Conservation (phyloP, 306 rosid genomes). For the Carpinus fangiana region DNA sequence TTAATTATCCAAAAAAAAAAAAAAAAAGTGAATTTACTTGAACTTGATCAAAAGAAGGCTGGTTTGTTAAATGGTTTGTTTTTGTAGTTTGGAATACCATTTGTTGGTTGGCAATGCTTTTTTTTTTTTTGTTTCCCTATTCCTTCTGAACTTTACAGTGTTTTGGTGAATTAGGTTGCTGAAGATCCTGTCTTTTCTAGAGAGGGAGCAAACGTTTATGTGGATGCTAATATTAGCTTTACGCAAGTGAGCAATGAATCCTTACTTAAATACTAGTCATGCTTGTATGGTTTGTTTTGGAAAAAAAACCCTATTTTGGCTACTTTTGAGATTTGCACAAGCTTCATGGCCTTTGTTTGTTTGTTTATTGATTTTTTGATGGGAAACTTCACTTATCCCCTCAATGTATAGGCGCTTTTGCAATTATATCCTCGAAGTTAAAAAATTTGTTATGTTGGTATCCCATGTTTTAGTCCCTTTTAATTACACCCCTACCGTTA, state of each 20-base stretch:
- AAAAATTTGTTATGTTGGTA: too few species aligned
- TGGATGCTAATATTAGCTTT: slow-evolving; percentile 89
- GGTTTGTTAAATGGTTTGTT: not conserved
- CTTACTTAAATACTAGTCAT: slow-evolving; percentile 11
- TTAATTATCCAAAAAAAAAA: too few species aligned
- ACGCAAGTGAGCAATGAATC: slow-evolving; percentile 66
- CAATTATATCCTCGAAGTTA: too few species aligned
- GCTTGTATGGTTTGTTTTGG: not conserved
- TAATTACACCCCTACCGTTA: too few species aligned
- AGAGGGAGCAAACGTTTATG: slow-evolving; percentile 89
- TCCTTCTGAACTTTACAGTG: slow-evolving; percentile 27
- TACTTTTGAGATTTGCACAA: not conserved
- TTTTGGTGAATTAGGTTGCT: slow-evolving; percentile 62
- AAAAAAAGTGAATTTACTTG: not conserved
- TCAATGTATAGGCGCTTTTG: too few species aligned
- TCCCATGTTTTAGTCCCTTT: too few species aligned
- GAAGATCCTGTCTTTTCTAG: slow-evolving; percentile 75
- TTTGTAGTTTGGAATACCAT: slow-evolving; percentile 7
- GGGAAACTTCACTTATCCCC: too few species aligned
- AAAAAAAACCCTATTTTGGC: slow-evolving; percentile 1
- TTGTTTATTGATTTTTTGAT: not conserved
- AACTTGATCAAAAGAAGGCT: not conserved
- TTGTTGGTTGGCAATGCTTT: slow-evolving; percentile 14
- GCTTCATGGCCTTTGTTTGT: not conserved
- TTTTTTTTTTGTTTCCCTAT: slow-evolving; percentile 6